phyloP scores from a whole-genome alignment of 2,329 filamentous ascomycete species.

The Trichoderma hamatum region DNA sequence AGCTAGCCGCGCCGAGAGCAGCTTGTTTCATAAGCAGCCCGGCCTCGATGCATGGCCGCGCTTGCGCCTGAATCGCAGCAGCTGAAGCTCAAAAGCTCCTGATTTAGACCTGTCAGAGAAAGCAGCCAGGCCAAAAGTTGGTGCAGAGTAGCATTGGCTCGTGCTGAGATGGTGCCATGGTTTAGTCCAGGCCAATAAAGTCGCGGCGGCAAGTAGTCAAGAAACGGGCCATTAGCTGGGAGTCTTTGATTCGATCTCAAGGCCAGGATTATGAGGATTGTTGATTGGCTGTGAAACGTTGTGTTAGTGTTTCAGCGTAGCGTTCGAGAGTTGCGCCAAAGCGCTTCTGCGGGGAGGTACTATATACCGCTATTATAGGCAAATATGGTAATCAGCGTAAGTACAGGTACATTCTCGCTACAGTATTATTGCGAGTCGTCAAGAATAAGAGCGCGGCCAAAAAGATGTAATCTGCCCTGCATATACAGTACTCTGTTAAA shows the following conservation, averaged over 20 bases:
- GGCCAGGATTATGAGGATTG: constrained; percentile 8
- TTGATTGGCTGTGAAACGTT: constrained; percentile 25
- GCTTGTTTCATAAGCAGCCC: constrained; percentile 19
- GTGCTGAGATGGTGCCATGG: not conserved
- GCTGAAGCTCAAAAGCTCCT: constrained; percentile 14
- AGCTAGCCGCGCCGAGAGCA: constrained; percentile 23
- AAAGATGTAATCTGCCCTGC: not conserved
- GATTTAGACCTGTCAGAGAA: not conserved
- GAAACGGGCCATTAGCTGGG: constrained; percentile 1
- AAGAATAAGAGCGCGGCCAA: not conserved
- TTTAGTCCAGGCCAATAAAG: constrained; percentile 16
- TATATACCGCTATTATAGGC: rapidly evolving
- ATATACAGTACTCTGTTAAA: too few species aligned
- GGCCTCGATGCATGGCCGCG: constrained; percentile 17
- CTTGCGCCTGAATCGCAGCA: constrained; percentile 10
- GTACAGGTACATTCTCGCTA: not conserved
- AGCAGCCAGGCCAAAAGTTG: not conserved
- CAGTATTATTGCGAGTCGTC: not conserved
- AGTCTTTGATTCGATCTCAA: constrained; percentile 17
- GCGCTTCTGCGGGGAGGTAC: not conserved
- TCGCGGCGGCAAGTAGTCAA: constrained; percentile 13
- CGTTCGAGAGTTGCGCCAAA: not conserved
- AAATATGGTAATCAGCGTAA: not conserved
- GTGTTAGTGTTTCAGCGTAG: constrained; percentile 26
- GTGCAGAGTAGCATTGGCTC: constrained; percentile 1